Evolutionary conservation across 306 rosid species (phyloP).

Genomic region (Cucurbita argyrosperma): DNA sequence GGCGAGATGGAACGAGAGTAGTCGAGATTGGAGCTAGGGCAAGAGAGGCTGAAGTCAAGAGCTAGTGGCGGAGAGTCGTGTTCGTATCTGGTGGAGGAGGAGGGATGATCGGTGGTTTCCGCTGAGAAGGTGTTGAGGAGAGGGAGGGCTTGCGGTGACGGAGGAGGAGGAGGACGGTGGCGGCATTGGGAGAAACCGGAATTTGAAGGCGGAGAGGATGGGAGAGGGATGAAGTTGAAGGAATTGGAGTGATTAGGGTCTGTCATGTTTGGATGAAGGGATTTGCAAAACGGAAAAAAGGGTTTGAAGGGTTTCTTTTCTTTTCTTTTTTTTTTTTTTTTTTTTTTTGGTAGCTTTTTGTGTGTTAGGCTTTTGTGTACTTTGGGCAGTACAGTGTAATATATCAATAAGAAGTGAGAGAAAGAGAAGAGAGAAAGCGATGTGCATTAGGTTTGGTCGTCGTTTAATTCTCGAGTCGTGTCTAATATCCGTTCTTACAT

Average conservation of each 20-base stretch:
- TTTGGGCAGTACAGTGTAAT: conserved; percentile 2
- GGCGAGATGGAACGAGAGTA: neutral
- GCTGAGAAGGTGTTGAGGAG: conserved; percentile 38
- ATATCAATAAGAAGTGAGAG: conserved; percentile 7
- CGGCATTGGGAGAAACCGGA: neutral
- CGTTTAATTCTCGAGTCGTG: neutral
- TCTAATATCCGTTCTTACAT: neutral
- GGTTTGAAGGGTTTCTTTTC: neutral
- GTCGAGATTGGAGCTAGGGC: conserved; percentile 20
- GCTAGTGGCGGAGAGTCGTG: conserved; percentile 26
- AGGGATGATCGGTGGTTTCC: conserved; percentile 3
- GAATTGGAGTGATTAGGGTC: conserved; percentile 38
- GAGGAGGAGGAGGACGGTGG: neutral
- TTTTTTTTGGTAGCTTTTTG: neutral
- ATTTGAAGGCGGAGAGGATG: conserved; percentile 16
- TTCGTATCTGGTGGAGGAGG: conserved; percentile 3
- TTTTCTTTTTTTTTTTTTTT: neutral
- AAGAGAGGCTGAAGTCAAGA: conserved; percentile 54
- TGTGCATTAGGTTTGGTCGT: neutral
- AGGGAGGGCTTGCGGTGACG: conserved; percentile 51
- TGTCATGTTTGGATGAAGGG: conserved; percentile 22
- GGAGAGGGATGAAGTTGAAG: conserved; percentile 36
- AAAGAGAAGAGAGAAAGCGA: conserved; percentile 9
- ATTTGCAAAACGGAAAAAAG: neutral
- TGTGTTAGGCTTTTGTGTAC: conserved; percentile 7